Evolutionary conservation across 441 rosid genomes (phyloP).

Genomic region (Populus hybrid): DNA sequence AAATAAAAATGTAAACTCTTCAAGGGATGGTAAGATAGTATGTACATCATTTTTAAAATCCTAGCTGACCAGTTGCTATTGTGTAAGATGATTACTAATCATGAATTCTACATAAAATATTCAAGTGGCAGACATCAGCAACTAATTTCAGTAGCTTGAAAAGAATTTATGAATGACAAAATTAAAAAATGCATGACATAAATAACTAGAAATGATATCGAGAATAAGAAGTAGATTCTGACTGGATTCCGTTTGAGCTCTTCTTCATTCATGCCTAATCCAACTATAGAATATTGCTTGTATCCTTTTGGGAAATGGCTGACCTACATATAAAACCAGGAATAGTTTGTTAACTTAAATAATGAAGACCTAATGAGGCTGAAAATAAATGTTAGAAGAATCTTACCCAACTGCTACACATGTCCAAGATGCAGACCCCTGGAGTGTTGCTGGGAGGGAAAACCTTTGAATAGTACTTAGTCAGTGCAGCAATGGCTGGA

Average conservation of each 20-base stretch:
- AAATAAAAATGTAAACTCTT: not conserved
- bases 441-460: slow-evolving; percentile 78
- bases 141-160: not conserved
- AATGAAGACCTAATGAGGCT: not conserved
- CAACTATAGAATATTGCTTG: slow-evolving; percentile 74
- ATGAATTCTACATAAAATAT: too few species aligned
- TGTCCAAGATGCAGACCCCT: slow-evolving; percentile 78
- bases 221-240: slow-evolving; percentile 13
- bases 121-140: not conserved
- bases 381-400: slow-evolving; percentile 7
- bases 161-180: not conserved
- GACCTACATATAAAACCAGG: slow-evolving; percentile 45
- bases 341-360: not conserved
- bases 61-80: not conserved
- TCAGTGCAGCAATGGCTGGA: slow-evolving; percentile 78
- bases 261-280: slow-evolving; percentile 89
- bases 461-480: slow-evolving; percentile 69
- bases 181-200: not conserved
- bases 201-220: not conserved
- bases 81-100: not conserved
- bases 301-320: slow-evolving; percentile 90
- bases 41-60: not conserved
- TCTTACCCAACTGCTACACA: slow-evolving; percentile 98
- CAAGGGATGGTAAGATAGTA: not conserved
- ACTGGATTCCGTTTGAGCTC: slow-evolving; percentile 81